Percentiles rank a stretch among this genome's conserved stretches.
Evolutionary conservation across 208 protist genomes (phyloP).

Genomic region (Naegleria lovaniensis): DNA sequence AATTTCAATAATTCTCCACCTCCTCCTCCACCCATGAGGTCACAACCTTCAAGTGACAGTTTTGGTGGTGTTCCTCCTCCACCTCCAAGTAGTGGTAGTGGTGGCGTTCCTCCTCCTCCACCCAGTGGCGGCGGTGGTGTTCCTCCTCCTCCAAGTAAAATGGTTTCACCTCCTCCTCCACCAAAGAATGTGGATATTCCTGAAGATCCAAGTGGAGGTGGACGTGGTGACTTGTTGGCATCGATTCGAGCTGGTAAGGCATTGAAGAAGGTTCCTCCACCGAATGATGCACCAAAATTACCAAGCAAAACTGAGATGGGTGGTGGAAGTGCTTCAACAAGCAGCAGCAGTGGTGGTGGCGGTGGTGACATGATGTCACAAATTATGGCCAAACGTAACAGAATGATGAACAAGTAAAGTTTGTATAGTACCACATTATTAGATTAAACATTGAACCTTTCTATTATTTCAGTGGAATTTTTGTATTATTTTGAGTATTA

Average conservation of each 20-base stretch:
- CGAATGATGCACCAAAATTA: neutral
- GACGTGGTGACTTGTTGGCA: neutral
- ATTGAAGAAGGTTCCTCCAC: neutral
- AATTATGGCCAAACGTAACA: neutral
- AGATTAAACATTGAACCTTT: no score
- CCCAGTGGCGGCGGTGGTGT: no score
- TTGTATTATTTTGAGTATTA: no score
- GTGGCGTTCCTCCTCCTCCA: neutral
- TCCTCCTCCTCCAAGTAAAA: neutral
- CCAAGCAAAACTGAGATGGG: neutral
- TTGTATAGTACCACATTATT: no score
- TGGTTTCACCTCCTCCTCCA: neutral
- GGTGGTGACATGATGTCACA: constrained; percentile 7
- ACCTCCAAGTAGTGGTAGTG: neutral
- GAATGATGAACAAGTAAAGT: neutral
- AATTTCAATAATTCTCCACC: neutral
- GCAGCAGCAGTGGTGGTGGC: neutral
- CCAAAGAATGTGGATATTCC: neutral
- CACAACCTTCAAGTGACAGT: neutral
- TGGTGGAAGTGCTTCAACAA: neutral
- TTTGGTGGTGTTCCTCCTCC: neutral
- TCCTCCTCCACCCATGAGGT: neutral
- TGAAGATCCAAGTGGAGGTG: neutral
- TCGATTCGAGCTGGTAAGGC: neutral
- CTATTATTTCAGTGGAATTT: no score